Evolutionary conservation across 345 rosid genomes (phyloP), one percentile per base, ranked within the genome.

Genomic region (Eucalyptus camaldulensis): DNA sequence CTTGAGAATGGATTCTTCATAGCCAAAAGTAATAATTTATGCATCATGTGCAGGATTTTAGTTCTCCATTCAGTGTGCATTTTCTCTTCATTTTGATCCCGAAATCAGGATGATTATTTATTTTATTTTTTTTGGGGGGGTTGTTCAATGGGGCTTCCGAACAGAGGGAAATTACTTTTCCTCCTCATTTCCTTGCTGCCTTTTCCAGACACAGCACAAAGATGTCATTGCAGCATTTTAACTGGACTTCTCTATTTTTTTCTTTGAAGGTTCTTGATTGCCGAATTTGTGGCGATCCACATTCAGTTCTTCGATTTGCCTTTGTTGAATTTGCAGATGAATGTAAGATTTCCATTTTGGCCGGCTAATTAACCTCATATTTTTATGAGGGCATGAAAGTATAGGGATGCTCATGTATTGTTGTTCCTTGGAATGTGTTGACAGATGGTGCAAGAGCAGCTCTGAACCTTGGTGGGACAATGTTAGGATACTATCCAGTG

Each of bases 231-330:
- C n/a, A 37, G 54, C 31, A 43, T 50, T 43, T 17, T 49, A 8
- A 50, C 45, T 47, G 6, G 56, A 88, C 80, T 88, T 58, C 31
- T 85, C 65, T 86, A 9, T 29, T 44, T 47, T 47, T 56, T 87
- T 89, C 49, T 85, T 86, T 93, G 90, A 93, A 97, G 99, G 98
- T 97, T 91, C 96, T 96, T 93, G 99, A 97, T 90, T 97, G 99
- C 91, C 96, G 99, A 86, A 95, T 97, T 58, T 97, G 98, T 91
- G 98, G 98, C 33, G 98, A 97, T 95, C 98, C 98, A 65, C 97
- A 94, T 93, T 97, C 99, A 81, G 95, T 95, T 91, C 98, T 97
- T 92, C 97, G 98, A 53, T 97, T 97, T 94, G 99, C 99, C 49
- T 97, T 97, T 88, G 96, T 97, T 29, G 98, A 97, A 92, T 97